Evolutionary conservation across 805 yeast genomes (phyloP), one percentile per base, ranked within the genome.

Genomic region (Candida methanosorbosa): DNA sequence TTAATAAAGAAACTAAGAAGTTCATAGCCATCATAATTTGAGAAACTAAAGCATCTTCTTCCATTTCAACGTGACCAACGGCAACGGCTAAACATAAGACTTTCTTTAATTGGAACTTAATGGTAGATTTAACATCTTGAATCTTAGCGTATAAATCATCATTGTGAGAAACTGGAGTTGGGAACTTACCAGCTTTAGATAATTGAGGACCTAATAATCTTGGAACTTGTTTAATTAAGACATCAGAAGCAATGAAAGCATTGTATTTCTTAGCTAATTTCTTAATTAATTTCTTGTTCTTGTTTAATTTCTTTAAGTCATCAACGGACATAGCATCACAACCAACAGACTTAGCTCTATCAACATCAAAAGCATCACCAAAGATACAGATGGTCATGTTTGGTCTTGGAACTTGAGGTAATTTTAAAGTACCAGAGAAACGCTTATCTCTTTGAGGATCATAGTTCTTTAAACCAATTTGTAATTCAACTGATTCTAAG

Each of bases 371-470:
- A 67, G 98, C 98, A 71, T 92, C 98, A 83, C 98, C 99, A 62
- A 92, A 92, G 68, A 92, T 87, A 76, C 98, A 92, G 77, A 92
- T 72, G 72, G 97, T 84, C 97, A 92, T 86, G 95, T 92, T 92
- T 75, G 99, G 99, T 81, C 99, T 94, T 77, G 98, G 98, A 54
- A 94, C 95, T 65, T 79, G 81, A 65, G 99, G 99, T 60, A 92
- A 78, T 75, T 81, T 92, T 75, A 92, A 81, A 65, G 97, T 64
- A 76, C 99, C 99, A 68, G 97, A 90, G 97, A 92, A 92, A 87
- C 99, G 97, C 88, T 92, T 92, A 75, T 92, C 99, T 85, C 98
- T 88, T 79, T 92, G 98, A 66, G 99, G 97, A 70, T 92, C 99
- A 75, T 92, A 92, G 95, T 92, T 92, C 88, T 92, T 92, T 61